Base-by-base conservation (phyloP, 2,329 filamentous ascomycete species). In the Helminthosporium solani region DNA sequence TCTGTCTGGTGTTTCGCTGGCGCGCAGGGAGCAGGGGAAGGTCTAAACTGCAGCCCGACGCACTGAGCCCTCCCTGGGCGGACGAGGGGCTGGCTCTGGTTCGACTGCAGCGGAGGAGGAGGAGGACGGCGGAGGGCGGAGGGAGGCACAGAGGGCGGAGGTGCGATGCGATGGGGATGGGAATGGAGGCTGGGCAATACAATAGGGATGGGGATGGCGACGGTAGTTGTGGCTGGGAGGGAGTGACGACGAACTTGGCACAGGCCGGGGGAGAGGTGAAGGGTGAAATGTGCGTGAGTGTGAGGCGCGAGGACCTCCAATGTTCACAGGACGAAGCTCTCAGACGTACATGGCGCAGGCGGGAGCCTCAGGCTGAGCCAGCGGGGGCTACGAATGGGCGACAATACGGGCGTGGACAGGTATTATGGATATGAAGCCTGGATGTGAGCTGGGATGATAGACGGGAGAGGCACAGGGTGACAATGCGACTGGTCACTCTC, bases 11-110 rank as follows among this genome's bases (percentile, higher is more conserved):
- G 14, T 31, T n/a, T 25, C 23, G 23, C 23, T 25, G 23, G 15
- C 33, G 58, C 55, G 63, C 66, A 66, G 53, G 64, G 64, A 56
- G 58, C 52, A 51, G 44, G 35, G 33, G 41, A 44, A 35, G 46
- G 25, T 43, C 19, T 42, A 38, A 23, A 7, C 33, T 20, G 50
- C 45, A 46, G 35, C 45, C 38, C 37, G 45, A 49, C 41, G 38
- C 44, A 42, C 47, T 25, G 23, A 25, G 23, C 6, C 23, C 9
- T 25, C 42, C 30, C 35, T 25, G 15, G 25, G 31, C 25, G 18
- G 20, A 25, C 41, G 46, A 45, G 46, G 41, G 25, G 39, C 40
- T 36, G 30, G 30, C 43, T 14, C 12, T n/a, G 31, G 23, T 25
- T 9, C 23, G 23, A 25, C 23, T 25, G 23, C n/a, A n/a, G n/a